These are phyloP conservation scores for Cyberlindnera maclurae DNA, from an alignment of 805 yeast species.

Conservation along the genomic window DNA sequence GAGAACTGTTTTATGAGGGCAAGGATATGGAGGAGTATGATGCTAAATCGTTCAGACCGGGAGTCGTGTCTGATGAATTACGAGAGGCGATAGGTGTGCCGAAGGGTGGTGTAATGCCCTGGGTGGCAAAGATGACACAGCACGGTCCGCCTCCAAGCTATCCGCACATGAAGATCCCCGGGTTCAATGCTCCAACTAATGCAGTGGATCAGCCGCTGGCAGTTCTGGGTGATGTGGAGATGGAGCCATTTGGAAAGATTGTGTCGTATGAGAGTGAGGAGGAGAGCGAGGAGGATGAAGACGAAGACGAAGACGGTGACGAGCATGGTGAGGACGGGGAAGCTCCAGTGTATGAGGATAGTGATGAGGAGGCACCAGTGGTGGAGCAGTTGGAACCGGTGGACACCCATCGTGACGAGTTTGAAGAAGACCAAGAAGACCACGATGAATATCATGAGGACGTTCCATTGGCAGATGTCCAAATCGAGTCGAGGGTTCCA, in stretches of 20 bases:
- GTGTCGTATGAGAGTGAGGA: constrained; percentile 21
- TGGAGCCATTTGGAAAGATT: constrained; percentile 27
- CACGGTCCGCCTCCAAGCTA: constrained; percentile 84
- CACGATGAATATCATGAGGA: constrained; percentile 23
- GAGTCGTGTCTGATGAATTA: constrained; percentile 55
- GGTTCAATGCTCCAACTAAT: constrained; percentile 36
- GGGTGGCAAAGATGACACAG: constrained; percentile 64
- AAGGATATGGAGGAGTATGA: constrained; percentile 46
- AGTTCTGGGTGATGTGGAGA: constrained; percentile 9
- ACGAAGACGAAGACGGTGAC: constrained; percentile 15
- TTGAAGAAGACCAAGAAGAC: constrained; percentile 12
- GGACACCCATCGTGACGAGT: constrained; percentile 10
- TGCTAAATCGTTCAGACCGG: constrained; percentile 49
- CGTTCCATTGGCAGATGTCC: constrained; percentile 11
- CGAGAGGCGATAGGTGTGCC: constrained; percentile 63
- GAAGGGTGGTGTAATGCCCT: constrained; percentile 49
- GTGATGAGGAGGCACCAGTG: not conserved
- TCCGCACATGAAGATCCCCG: constrained; percentile 54
- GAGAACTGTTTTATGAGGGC: constrained; percentile 78
- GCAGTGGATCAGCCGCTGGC: constrained; percentile 19
- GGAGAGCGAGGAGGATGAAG: constrained; percentile 20
- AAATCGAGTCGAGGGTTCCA: constrained; percentile 8
- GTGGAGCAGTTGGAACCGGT: constrained; percentile 15
- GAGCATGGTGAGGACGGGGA: constrained; percentile 17
- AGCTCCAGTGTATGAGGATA: constrained; percentile 4